Evolutionary conservation across 129 eudicot genomes (phyloP).

Genomic region (Helianthus tuberosus): DNA sequence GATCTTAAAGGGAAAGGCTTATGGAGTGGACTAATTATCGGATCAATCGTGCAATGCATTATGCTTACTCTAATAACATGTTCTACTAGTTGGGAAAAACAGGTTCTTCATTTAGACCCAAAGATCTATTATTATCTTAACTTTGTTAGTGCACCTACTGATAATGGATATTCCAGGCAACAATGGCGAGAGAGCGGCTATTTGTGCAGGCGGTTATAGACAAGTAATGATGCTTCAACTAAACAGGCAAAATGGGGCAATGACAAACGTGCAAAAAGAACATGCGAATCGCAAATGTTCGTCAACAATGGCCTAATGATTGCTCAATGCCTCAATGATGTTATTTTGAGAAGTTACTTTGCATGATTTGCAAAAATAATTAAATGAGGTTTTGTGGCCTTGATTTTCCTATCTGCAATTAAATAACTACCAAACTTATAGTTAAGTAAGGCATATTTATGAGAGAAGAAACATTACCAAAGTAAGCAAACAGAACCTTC

Average conservation of each 20-base stretch:
- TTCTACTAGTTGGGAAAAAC: constrained; percentile 52
- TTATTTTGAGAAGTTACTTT: neutral
- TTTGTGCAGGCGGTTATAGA: constrained; percentile 17
- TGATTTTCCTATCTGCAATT: constrained; percentile 10
- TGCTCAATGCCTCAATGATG: neutral
- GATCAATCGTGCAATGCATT: constrained; percentile 50
- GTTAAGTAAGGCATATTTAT: neutral
- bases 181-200: constrained; percentile 43
- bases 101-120: constrained; percentile 42
- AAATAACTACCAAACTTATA: neutral
- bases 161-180: constrained; percentile 34
- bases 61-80: constrained; percentile 40
- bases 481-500: neutral
- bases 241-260: neutral
- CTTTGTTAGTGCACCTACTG: neutral
- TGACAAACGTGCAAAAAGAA: neutral
- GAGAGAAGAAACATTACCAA: neutral
- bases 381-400: neutral
- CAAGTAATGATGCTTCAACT: constrained; percentile 10
- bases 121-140: neutral
- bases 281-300: neutral
- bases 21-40: constrained; percentile 54
- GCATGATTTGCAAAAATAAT: neutral
- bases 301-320: neutral
- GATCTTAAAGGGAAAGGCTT: constrained; percentile 50